phyloP scores from a whole-genome alignment of 495 filamentous ascomycete genomes.

The Aspergillus conjunctus region DNA sequence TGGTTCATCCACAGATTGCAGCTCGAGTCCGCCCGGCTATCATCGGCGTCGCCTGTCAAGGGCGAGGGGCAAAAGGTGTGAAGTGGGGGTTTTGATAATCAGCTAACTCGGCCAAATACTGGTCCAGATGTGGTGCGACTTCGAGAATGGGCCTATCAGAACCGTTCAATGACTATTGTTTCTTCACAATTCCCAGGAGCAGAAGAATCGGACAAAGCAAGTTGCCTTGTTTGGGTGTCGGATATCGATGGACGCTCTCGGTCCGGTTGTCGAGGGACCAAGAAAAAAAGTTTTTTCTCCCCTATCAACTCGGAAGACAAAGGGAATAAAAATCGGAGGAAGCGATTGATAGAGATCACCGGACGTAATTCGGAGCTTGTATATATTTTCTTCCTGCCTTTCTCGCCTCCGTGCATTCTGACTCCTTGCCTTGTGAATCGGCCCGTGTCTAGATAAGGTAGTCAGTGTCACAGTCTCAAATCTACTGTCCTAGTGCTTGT shows the following conservation, averaged over 20 bases:
- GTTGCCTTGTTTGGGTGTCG: slow-evolving; percentile 12
- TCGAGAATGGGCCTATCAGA: not conserved
- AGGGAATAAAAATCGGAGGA: not conserved
- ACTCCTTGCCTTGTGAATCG: not conserved
- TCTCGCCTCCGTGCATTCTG: not conserved
- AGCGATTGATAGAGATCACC: not conserved
- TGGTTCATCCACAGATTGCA: not conserved
- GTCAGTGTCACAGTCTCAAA: too few relatives aligned
- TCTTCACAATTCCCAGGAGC: too few relatives aligned
- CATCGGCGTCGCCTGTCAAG: not conserved
- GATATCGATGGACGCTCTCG: slow-evolving; percentile 24
- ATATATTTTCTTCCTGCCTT: not conserved
- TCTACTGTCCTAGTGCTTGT: not conserved
- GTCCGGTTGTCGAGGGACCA: not conserved
- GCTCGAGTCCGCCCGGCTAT: not conserved
- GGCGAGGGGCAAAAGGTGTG: not conserved
- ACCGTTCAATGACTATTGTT: not conserved
- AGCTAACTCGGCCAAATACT: not conserved
- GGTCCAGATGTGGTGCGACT: not conserved
- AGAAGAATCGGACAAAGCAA: too few relatives aligned
- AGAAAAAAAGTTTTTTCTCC: slow-evolving; percentile 20
- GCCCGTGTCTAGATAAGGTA: not conserved
- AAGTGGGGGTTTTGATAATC: not conserved
- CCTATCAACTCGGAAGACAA: not conserved
- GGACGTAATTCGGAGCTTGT: not conserved